Base-by-base conservation (phyloP, 306 rosid genomes). In the Cyclanthera cordifolia region DNA sequence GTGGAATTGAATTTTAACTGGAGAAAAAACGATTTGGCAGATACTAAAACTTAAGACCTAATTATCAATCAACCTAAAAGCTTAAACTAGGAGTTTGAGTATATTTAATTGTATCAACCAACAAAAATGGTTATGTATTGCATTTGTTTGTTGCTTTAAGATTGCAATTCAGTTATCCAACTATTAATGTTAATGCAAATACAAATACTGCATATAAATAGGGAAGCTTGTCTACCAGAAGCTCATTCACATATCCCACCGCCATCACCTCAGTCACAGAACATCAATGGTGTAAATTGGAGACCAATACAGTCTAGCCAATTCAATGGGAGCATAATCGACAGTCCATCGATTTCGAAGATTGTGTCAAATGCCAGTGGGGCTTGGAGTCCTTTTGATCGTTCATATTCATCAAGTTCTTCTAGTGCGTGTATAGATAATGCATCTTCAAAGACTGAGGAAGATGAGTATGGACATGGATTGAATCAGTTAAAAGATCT, bases 151-250 rank as follows among this genome's bases (percentile, higher is more conserved):
- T 8, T 30, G 21, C 24, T 43, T 37, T 30, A 34, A 24, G 37
- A 20, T 28, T 21, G 32, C 13, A 43, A 64, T 43, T 64, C 50
- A 55, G 48, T 63, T 25, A 28, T 47, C 41, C 46, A 56, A 70
- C 52, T 43, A 43, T 81, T 85, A 76, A 84, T 76, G 53, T 81
- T 85, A 76, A 84, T 76, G 53, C 41, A 34, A 34, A 34, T 34
- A 34, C 57, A 69, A 79, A 32, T 64, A 37, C 50, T 32, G 28
- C 16, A 39, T 12, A 63, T 20, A 21, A 41, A 63, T 23, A 87
- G 96, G 90, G 80, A 73, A 71, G 53, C 75, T 45, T 74, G 34
- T 76, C 77, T 63, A 65, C 75, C 69, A 50, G 79, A 69, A 65
- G 23, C 79, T 34, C 77, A 71, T 64, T 77, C 60, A 37, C 85